phyloP scores from a whole-genome alignment of 1,139 yeast genomes.

The Suhomyces terraborum region DNA sequence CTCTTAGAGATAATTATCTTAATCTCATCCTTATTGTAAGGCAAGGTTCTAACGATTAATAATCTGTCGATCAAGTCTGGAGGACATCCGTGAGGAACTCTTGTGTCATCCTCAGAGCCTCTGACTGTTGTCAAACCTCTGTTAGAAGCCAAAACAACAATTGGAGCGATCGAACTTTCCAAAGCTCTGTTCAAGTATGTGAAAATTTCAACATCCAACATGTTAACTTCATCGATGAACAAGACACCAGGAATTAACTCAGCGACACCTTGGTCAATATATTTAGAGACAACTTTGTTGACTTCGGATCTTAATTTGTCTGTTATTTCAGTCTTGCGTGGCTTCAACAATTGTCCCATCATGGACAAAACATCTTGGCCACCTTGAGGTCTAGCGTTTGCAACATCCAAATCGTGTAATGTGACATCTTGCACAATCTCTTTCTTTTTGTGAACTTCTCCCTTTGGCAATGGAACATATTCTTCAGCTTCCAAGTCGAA shows the following conservation, averaged over 20 bases:
- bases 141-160: slow-evolving; percentile 92
- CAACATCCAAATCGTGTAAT: slow-evolving; percentile 91
- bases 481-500: slow-evolving; percentile 98
- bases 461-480: slow-evolving; percentile 97
- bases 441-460: slow-evolving; percentile 97
- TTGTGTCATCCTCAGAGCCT: slow-evolving; percentile 73
- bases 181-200: slow-evolving; percentile 92
- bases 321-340: slow-evolving; percentile 97
- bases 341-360: slow-evolving; percentile 98
- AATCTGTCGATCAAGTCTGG: slow-evolving; percentile 91
- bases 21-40: slow-evolving; percentile 83
- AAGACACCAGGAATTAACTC: slow-evolving; percentile 97
- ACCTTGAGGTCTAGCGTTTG: slow-evolving; percentile 97
- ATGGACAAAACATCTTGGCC: slow-evolving; percentile 97
- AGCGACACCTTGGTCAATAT: slow-evolving; percentile 97
- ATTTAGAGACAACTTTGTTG: slow-evolving; percentile 92
- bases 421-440: slow-evolving; percentile 98
- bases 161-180: slow-evolving; percentile 89
- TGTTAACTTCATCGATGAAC: slow-evolving; percentile 96
- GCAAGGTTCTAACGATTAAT: slow-evolving; percentile 86
- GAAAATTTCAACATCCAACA: slow-evolving; percentile 95
- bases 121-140: slow-evolving; percentile 90
- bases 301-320: slow-evolving; percentile 93
- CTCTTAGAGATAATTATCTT: slow-evolving; percentile 80
- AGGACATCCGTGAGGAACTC: slow-evolving; percentile 96